phyloP scores from a whole-genome alignment of 2,329 filamentous ascomycete species.

The Talaromyces sp. region DNA sequence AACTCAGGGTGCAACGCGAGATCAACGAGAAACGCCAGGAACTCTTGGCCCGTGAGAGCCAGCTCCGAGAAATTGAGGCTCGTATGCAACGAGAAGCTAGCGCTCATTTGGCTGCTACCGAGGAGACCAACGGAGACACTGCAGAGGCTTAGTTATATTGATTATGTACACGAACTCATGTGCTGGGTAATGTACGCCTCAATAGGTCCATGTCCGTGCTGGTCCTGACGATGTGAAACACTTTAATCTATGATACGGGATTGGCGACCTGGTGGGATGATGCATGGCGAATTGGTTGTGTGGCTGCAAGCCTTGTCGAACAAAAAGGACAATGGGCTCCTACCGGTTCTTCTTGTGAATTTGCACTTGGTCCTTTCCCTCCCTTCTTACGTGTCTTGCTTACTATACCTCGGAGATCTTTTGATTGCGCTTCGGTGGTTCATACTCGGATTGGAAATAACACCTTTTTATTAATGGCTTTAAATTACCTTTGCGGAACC shows the following conservation, averaged over 20 bases:
- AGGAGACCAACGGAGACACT: constrained; percentile 30
- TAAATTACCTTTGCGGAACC: constrained; percentile 24
- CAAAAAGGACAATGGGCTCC: constrained; percentile 16
- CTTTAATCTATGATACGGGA: constrained; percentile 23
- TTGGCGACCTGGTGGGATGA: background rate
- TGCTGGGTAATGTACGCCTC: background rate
- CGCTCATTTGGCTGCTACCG: constrained; percentile 26
- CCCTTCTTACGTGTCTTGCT: constrained; percentile 22
- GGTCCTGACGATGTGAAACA: constrained; percentile 17
- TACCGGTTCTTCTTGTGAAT: constrained; percentile 15
- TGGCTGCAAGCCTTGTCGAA: constrained; percentile 13
- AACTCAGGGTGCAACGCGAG: constrained; percentile 98
- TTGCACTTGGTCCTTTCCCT: constrained; percentile 15
- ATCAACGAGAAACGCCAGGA: constrained; percentile 99
- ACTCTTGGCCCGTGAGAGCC: constrained; percentile 91
- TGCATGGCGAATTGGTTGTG: constrained; percentile 1
- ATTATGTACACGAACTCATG: constrained; percentile 17
- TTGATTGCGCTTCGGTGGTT: constrained; percentile 23
- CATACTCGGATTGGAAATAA: constrained; percentile 29
- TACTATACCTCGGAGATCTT: constrained; percentile 17
- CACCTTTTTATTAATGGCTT: constrained; percentile 34
- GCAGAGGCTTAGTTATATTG: constrained; percentile 33
- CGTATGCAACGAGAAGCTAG: constrained; percentile 88
- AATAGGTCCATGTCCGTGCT: background rate
- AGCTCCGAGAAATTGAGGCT: constrained; percentile 97